phyloP scores from a whole-genome alignment of 306 rosid genomes.

The Cicer yamashitae region DNA sequence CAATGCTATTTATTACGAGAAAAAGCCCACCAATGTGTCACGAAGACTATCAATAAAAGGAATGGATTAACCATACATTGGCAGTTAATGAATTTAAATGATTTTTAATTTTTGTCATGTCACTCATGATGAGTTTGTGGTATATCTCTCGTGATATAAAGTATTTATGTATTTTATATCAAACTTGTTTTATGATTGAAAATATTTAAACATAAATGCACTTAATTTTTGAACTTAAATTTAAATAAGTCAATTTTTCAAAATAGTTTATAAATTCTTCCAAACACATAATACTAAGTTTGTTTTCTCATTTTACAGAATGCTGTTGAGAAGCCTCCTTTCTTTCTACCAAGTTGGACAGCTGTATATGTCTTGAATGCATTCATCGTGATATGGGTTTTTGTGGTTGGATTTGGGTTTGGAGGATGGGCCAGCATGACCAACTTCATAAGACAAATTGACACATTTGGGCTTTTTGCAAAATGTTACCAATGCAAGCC shows the following conservation, averaged over 20 bases:
- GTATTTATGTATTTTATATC: too few relatives aligned
- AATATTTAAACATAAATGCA: not conserved
- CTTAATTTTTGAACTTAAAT: not conserved
- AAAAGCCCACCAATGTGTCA: too few relatives aligned
- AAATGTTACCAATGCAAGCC: conserved; percentile 91
- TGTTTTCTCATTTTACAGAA: conserved; percentile 52
- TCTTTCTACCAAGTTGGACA: conserved; percentile 83
- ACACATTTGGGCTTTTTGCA: conserved; percentile 88
- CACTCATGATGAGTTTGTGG: too few relatives aligned
- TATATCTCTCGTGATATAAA: too few relatives aligned
- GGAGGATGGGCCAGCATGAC: conserved; percentile 99
- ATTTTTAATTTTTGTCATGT: too few relatives aligned
- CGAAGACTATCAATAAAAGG: too few relatives aligned
- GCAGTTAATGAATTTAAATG: too few relatives aligned
- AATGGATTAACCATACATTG: too few relatives aligned
- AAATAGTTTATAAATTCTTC: not conserved
- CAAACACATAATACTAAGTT: not conserved
- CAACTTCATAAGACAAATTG: conserved; percentile 77
- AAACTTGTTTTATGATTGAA: too few relatives aligned
- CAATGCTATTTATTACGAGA: too few relatives aligned
- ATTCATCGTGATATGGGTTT: conserved; percentile 75
- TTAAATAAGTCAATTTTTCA: too few relatives aligned
- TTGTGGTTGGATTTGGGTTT: conserved; percentile 87
- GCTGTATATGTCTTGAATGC: conserved; percentile 71
- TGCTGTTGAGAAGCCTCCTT: conserved; percentile 94